A percentile compares a stretch with the other conserved stretches of the same genome.
Evolutionary conservation across 306 rosid genomes (phyloP).

Genomic region (Mimosa bimucronata): DNA sequence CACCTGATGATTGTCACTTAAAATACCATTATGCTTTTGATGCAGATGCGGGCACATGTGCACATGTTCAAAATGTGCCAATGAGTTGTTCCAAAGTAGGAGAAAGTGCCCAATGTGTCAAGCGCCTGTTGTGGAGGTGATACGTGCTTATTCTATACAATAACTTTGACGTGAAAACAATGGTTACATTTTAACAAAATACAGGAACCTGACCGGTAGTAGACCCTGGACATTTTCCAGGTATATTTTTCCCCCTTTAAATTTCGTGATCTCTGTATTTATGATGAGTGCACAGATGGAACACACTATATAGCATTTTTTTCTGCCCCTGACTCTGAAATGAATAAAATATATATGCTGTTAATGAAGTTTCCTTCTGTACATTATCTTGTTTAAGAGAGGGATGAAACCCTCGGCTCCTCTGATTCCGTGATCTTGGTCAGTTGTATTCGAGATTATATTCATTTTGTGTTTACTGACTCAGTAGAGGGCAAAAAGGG

Average conservation of each 20-base stretch:
- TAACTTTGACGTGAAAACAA: conserved; percentile 38
- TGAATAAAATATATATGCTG: conserved; percentile 24
- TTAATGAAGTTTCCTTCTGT: neutral
- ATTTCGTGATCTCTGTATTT: conserved; percentile 38
- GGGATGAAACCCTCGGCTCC: neutral
- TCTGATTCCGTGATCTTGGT: conserved; percentile 4
- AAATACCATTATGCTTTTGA: conserved; percentile 10
- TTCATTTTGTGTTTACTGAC: neutral
- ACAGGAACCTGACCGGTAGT: conserved; percentile 41
- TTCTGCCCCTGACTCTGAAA: conserved; percentile 38
- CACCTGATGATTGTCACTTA: conserved; percentile 16
- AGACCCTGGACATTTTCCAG: conserved; percentile 44
- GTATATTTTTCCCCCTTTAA: conserved; percentile 2
- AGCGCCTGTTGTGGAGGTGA: conserved; percentile 90
- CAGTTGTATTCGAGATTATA: neutral
- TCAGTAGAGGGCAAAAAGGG: neutral
- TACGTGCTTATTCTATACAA: conserved; percentile 79
- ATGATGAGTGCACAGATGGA: conserved; percentile 34
- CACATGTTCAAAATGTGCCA: conserved; percentile 87
- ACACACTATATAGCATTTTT: conserved; percentile 26
- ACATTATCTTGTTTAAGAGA: neutral
- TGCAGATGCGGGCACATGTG: conserved; percentile 99
- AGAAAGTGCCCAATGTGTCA: conserved; percentile 97
- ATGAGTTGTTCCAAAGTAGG: conserved; percentile 59
- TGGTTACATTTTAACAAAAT: conserved; percentile 35